Evolutionary conservation across 352 stramenopile species (phyloP), one percentile per base, ranked within the genome.

Genomic region (Pythium monospermum): DNA sequence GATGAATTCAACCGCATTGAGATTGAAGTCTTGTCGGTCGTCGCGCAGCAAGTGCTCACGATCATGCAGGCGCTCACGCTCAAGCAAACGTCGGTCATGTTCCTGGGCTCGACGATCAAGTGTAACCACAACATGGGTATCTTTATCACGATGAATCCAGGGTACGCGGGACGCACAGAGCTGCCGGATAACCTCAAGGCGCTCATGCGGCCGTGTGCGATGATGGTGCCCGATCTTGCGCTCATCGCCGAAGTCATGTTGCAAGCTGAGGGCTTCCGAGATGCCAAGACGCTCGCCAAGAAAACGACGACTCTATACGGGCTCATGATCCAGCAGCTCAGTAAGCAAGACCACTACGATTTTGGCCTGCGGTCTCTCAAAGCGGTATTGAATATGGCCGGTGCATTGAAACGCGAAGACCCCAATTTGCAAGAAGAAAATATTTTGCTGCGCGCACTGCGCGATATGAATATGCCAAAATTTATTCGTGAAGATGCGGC

Each of bases 1-100:
- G 91, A 98, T 66, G 91, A 98, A 58, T 98, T 98, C 60, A 98
- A 98, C 52, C 86, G 91, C n/a, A 98, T 98, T 47, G 92, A 97
- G 59, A 96, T 98, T 27, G 91, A 98, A 54, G 91, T 98, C 39
- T 60, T 98, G 4, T 97, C 89, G 6, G 91, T 98, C 21, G 88
- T 98, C 3, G 91, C 91, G 18, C 91, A 96, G 42, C 87, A 96
- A 46, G 84, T 96, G 33, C 49, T 96, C 31, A 94, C 83, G 6
- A 96, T 96, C 57, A 89, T 94, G 74, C 81, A 95, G 48, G 87
- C 87, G 18, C 68, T 95, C 5, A 85, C 80, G 27, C 64, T 76
- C 39, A 85, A 89, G 39, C 73, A 88, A 49, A 68, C 66, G 1
- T 69, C 83, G 18, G 51, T 96, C 28, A 80, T 88, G 64, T 96